Conservation (phyloP, 1,284 basidiomycete genomes). For the Earliella scabrosa region DNA sequence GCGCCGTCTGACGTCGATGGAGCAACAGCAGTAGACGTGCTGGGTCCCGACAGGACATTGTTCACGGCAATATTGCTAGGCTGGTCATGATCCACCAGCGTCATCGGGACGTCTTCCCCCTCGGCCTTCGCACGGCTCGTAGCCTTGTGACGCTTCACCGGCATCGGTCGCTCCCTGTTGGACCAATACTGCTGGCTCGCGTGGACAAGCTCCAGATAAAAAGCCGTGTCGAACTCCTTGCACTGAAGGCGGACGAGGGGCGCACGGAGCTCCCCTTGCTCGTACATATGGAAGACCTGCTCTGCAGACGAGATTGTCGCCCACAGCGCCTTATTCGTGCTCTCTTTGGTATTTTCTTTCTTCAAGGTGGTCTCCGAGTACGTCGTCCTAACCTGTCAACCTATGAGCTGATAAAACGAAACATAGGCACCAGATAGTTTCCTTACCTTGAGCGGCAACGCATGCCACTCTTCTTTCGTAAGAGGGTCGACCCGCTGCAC, state of each 20-base stretch:
- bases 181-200: conserved; percentile 24
- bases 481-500: conserved; percentile 23
- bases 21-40: too few species aligned
- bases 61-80: too few species aligned
- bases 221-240: conserved; percentile 46
- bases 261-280: conserved; percentile 43
- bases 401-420: not conserved
- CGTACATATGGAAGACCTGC: conserved; percentile 43
- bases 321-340: not conserved
- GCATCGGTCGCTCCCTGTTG: conserved; percentile 9
- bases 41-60: too few species aligned
- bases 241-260: conserved; percentile 52
- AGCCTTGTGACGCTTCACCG: too few species aligned
- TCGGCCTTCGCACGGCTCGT: too few species aligned
- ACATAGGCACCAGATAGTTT: not conserved
- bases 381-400: conserved; percentile 18
- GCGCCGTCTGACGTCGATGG: too few species aligned
- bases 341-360: conserved; percentile 40
- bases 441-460: conserved; percentile 24
- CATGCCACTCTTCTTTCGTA: conserved; percentile 24
- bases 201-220: conserved; percentile 43
- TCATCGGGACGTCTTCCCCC: too few species aligned
- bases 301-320: conserved; percentile 27
- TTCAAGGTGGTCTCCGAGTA: conserved; percentile 32
- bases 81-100: too few species aligned